Conservation (phyloP, 2,329 filamentous ascomycete genomes). For the Trichophyton schoenleinii region DNA sequence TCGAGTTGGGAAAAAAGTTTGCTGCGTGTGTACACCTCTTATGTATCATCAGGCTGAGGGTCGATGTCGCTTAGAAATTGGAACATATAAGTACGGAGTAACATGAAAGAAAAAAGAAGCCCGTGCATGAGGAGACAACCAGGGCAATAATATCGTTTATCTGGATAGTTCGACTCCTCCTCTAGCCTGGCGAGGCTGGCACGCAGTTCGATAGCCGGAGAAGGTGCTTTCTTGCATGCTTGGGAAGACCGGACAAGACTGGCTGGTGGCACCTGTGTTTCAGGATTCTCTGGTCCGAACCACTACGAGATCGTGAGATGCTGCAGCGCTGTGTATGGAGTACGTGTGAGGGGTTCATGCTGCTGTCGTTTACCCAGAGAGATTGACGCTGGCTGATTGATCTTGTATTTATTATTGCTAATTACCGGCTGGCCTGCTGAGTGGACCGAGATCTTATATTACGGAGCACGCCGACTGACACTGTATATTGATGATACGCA, state of each 20-base stretch:
- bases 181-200: neutral
- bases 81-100: neutral
- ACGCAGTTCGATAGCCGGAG: neutral
- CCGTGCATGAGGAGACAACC: neutral
- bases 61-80: too few relatives aligned
- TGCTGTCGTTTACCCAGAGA: neutral
- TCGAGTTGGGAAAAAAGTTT: neutral
- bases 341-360: neutral
- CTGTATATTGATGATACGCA: neutral
- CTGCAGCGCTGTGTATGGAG: neutral
- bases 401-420: neutral
- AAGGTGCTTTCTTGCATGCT: neutral
- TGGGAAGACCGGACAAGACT: neutral
- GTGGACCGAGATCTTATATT: too few relatives aligned
- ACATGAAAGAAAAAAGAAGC: neutral
- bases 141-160: neutral
- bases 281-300: neutral
- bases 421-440: neutral
- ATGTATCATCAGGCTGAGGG: neutral
- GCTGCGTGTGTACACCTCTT: neutral
- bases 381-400: neutral
- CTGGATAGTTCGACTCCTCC: neutral
- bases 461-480: too few relatives aligned
- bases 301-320: neutral
- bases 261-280: conserved; percentile 1